Evolutionary conservation across 108 stramenopile species (phyloP).

Genomic region (Skeletonema tropicum): DNA sequence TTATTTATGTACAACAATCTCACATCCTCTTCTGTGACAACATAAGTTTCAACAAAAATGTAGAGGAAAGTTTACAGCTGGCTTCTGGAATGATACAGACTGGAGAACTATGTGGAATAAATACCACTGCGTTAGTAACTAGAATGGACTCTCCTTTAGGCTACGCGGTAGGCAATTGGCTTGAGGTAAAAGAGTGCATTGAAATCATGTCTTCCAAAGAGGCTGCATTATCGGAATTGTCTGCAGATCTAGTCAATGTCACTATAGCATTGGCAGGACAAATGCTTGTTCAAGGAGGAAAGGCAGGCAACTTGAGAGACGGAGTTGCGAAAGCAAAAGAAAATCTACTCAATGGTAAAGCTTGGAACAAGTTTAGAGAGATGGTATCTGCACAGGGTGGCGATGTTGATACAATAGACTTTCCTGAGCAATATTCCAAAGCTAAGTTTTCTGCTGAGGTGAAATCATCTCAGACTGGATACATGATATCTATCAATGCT

Average conservation of each 20-base stretch:
- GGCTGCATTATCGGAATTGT: constrained; percentile 12
- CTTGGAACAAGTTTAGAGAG: constrained; percentile 64
- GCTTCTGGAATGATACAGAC: constrained; percentile 72
- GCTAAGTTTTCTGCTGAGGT: constrained; percentile 39
- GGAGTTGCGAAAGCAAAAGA: constrained; percentile 51
- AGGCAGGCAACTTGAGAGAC: constrained; percentile 41
- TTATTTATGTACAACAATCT: constrained; percentile 27
- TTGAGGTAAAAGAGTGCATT: constrained; percentile 82
- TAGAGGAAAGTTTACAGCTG: constrained; percentile 62
- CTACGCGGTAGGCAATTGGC: constrained; percentile 79
- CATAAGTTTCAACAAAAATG: constrained; percentile 62
- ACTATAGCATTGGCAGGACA: constrained; percentile 66
- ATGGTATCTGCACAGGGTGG: constrained; percentile 87
- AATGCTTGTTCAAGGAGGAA: constrained; percentile 76
- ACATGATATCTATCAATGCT: constrained; percentile 60
- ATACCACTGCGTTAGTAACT: constrained; percentile 78
- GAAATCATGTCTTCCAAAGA: constrained; percentile 56
- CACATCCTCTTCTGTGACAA: constrained; percentile 32
- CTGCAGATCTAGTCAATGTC: constrained; percentile 63
- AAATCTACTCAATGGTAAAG: constrained; percentile 63
- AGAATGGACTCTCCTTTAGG: constrained; percentile 82
- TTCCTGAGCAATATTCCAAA: constrained; percentile 36
- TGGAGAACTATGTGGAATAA: constrained; percentile 72
- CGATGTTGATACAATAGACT: constrained; percentile 47
- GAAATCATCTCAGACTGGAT: constrained; percentile 41